phyloP scores from a whole-genome alignment of 305 asterid genomes.

The Solanum hybrid region DNA sequence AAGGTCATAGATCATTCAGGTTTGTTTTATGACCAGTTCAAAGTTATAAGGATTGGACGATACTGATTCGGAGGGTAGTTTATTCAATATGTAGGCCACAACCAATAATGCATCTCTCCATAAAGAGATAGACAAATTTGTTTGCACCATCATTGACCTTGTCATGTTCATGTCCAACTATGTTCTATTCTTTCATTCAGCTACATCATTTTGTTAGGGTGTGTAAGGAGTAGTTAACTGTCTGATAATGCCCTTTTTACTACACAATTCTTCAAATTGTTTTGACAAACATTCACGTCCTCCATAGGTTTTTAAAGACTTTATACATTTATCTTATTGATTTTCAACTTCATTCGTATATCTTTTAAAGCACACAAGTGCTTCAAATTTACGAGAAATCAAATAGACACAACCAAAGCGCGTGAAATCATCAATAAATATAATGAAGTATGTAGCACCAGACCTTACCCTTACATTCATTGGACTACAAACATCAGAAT shows the following conservation, averaged over 20 bases:
- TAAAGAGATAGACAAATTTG: no score
- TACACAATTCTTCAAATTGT: neutral
- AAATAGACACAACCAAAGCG: neutral
- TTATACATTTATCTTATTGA: neutral
- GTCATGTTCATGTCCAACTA: neutral
- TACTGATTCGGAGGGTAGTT: neutral
- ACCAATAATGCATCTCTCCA: neutral
- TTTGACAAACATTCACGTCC: neutral
- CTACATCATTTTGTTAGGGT: neutral
- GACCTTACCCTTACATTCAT: no score
- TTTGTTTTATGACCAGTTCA: neutral
- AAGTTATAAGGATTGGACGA: neutral
- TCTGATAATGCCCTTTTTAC: no score
- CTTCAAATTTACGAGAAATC: neutral
- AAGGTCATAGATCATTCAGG: neutral
- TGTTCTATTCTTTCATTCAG: no score
- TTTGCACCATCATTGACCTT: neutral
- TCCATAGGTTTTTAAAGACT: neutral
- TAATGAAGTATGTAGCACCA: no score
- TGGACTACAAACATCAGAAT: no score
- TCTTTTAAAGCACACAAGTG: neutral
- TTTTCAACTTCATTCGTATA: neutral
- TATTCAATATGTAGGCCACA: neutral
- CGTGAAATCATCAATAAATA: neutral
- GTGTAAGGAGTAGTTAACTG: neutral